phyloP scores from a whole-genome alignment of 2,329 filamentous ascomycete species.

The Byssochlamys sp. region DNA sequence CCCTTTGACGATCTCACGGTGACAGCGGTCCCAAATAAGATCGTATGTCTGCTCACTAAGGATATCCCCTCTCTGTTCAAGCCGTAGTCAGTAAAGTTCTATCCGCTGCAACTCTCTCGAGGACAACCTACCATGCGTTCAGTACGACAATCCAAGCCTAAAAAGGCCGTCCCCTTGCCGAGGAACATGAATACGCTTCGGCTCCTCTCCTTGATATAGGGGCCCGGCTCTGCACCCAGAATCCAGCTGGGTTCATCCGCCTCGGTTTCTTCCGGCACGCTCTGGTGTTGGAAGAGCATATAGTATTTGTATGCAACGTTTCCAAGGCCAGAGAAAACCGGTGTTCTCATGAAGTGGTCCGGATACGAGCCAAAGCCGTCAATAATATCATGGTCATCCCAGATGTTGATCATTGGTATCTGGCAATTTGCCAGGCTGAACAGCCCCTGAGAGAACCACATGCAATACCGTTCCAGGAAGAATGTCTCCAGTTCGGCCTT shows the following conservation, averaged over 20 bases:
- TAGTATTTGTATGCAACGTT: constrained; percentile 97
- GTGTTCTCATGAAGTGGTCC: constrained; percentile 79
- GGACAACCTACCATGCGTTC: constrained; percentile 57
- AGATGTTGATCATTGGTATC: constrained; percentile 97
- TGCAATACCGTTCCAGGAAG: constrained; percentile 77
- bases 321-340: constrained; percentile 81
- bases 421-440: constrained; percentile 88
- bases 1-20: constrained; percentile 70
- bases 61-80: constrained; percentile 57
- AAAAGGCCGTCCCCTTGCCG: constrained; percentile 66
- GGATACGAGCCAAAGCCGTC: constrained; percentile 90
- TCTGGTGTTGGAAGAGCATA: constrained; percentile 96
- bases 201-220: constrained; percentile 80
- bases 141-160: constrained; percentile 84
- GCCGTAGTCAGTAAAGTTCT: constrained; percentile 13
- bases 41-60: constrained; percentile 74
- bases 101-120: background rate
- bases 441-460: constrained; percentile 93
- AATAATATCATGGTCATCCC: constrained; percentile 88
- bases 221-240: constrained; percentile 66
- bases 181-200: constrained; percentile 78
- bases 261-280: constrained; percentile 68
- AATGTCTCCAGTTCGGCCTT: constrained; percentile 80
- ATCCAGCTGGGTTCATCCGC: constrained; percentile 84
- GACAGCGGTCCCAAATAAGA: constrained; percentile 73